Percentiles rank a stretch among this genome's conserved stretches.
phyloP scores from a whole-genome alignment of 345 rosid genomes.

The Euphorbia pulcherrima region DNA sequence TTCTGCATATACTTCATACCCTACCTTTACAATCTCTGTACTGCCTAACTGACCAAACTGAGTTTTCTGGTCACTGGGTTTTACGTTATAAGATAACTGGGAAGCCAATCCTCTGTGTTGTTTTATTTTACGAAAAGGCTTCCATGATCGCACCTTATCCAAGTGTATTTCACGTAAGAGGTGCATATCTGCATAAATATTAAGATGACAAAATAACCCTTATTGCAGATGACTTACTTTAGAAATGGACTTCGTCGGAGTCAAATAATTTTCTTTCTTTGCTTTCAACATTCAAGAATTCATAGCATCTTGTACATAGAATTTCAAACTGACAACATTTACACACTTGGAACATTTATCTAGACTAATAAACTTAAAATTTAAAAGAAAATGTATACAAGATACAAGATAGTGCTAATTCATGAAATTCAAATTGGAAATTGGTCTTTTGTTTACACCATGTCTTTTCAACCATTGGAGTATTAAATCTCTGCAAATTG shows the following conservation, averaged over 20 bases:
- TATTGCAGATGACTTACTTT: background rate
- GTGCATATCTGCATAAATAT: constrained; percentile 50
- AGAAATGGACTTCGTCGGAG: background rate
- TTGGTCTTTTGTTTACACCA: background rate
- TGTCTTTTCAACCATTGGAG: background rate
- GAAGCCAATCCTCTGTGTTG: constrained; percentile 53
- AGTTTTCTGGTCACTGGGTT: constrained; percentile 37
- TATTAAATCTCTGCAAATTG: background rate
- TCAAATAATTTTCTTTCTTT: background rate
- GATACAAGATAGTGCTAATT: background rate
- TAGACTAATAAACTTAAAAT: background rate
- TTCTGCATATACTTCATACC: constrained; percentile 91
- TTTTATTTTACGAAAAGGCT: constrained; percentile 60
- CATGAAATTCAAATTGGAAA: background rate
- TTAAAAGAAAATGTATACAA: background rate
- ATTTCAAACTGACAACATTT: background rate
- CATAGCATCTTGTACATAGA: background rate
- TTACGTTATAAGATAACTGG: constrained; percentile 41
- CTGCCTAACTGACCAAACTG: constrained; percentile 34
- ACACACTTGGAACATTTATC: too few relatives aligned
- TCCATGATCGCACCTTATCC: constrained; percentile 94
- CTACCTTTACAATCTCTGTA: constrained; percentile 52
- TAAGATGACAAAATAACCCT: constrained; percentile 8
- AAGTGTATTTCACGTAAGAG: constrained; percentile 72
- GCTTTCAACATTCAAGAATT: background rate